Percentiles rank a stretch among this genome's conserved stretches.
phyloP scores from a whole-genome alignment of 2,329 filamentous ascomycete genomes.

The Exutisphaerella laricina region DNA sequence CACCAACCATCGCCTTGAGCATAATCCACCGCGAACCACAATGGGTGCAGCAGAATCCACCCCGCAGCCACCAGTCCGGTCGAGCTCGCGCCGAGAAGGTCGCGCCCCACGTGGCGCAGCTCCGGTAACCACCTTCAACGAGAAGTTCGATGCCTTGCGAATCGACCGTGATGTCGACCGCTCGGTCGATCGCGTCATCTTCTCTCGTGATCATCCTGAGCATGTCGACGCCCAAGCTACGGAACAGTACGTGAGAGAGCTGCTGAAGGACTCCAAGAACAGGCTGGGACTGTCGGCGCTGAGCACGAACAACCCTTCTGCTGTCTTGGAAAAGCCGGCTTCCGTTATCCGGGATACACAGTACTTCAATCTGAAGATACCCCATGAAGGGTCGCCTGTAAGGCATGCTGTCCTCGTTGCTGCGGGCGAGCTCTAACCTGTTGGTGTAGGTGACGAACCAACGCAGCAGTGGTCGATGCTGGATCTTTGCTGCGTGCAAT shows the following conservation, averaged over 20 bases:
- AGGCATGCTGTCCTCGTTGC: background rate
- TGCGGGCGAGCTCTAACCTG: background rate
- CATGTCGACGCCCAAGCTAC: slow-evolving; percentile 29
- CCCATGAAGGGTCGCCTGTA: slow-evolving; percentile 66
- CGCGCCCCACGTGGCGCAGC: slow-evolving; percentile 13
- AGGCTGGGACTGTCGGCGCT: slow-evolving; percentile 73
- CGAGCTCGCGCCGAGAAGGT: slow-evolving; percentile 16
- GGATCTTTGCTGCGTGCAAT: slow-evolving; percentile 89
- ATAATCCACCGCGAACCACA: too few species aligned
- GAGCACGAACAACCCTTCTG: slow-evolving; percentile 59
- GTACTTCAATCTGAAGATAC: slow-evolving; percentile 76
- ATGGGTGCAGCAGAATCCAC: slow-evolving; percentile 26
- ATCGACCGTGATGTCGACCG: slow-evolving; percentile 23
- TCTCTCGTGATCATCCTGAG: slow-evolving; percentile 22
- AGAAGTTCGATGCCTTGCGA: slow-evolving; percentile 33
- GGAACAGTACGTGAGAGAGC: slow-evolving; percentile 28
- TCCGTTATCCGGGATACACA: slow-evolving; percentile 66
- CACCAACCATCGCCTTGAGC: too few species aligned
- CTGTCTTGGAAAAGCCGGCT: slow-evolving; percentile 59
- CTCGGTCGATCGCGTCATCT: slow-evolving; percentile 12
- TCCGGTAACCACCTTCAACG: slow-evolving; percentile 24
- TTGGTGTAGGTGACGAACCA: slow-evolving; percentile 70
- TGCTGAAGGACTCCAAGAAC: slow-evolving; percentile 42
- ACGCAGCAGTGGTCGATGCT: slow-evolving; percentile 74
- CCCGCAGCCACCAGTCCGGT: slow-evolving; percentile 11